phyloP scores from a whole-genome alignment of 495 filamentous ascomycete genomes.

The Hapsidospora chrysogenum region DNA sequence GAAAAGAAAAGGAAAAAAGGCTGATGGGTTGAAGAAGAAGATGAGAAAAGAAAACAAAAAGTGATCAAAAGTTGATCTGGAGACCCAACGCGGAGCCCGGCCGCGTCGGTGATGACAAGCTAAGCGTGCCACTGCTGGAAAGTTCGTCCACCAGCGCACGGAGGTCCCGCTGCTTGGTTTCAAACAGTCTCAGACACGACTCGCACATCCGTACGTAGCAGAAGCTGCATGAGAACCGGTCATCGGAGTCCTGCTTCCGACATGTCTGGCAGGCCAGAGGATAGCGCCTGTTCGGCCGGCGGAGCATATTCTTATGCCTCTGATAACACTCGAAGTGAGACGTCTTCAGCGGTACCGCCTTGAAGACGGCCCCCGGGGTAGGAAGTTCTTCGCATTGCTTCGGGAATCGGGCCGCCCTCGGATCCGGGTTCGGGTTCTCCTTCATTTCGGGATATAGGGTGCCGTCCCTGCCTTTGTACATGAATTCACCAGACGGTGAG shows the following conservation, averaged over 20 bases:
- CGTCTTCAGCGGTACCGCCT: slow-evolving; percentile 1
- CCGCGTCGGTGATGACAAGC: background rate
- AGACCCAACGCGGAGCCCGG: background rate
- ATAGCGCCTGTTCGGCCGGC: slow-evolving; percentile 1
- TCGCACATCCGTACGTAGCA: slow-evolving; percentile 5
- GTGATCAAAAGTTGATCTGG: background rate
- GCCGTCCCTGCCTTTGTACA: slow-evolving; percentile 1
- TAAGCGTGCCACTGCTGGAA: background rate
- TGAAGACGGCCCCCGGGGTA: background rate
- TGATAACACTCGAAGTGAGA: slow-evolving; percentile 1
- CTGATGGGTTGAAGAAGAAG: background rate
- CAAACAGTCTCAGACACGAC: background rate
- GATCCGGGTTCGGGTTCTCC: background rate
- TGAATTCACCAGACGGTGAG: background rate
- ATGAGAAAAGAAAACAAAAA: background rate
- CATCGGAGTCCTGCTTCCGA: slow-evolving; percentile 1
- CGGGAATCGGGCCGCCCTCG: slow-evolving; percentile 1
- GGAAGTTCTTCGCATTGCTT: background rate
- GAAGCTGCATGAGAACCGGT: slow-evolving; percentile 2
- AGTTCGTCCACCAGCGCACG: background rate
- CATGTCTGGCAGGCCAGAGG: slow-evolving; percentile 5
- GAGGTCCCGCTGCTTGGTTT: slow-evolving; percentile 1
- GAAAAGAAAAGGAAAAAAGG: background rate
- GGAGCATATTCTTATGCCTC: background rate
- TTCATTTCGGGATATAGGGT: slow-evolving; percentile 3